Percentiles rank a stretch among this genome's conserved stretches.
Evolutionary conservation across 768 basidiomycete genomes (phyloP).

Genomic region (Trichaptum fuscoviolaceum): DNA sequence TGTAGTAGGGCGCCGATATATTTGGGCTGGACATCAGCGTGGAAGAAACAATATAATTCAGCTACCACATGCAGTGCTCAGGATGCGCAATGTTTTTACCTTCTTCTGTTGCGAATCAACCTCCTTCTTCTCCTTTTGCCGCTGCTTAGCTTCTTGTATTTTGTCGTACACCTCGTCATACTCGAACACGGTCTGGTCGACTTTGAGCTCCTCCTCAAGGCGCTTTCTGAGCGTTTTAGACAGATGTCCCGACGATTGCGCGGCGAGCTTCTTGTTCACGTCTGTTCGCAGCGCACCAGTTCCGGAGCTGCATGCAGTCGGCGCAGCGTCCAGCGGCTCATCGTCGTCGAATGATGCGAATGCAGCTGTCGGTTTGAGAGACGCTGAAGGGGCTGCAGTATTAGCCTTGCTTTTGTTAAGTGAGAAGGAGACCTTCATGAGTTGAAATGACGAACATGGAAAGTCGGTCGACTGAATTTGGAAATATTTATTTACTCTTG

Average conservation of each 20-base stretch:
- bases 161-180: constrained; percentile 97
- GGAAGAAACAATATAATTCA: constrained; percentile 14
- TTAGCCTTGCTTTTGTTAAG: constrained; percentile 50
- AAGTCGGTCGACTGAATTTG: background rate
- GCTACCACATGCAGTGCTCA: background rate
- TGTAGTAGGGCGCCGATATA: constrained; percentile 79
- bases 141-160: constrained; percentile 83
- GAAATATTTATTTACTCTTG: background rate
- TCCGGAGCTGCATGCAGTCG: constrained; percentile 30
- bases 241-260: constrained; percentile 31
- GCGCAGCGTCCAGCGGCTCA: constrained; percentile 43
- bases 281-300: constrained; percentile 15
- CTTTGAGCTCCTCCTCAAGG: constrained; percentile 71
- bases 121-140: constrained; percentile 73
- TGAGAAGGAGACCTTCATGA: constrained; percentile 90
- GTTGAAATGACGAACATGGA: background rate
- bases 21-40: constrained; percentile 63
- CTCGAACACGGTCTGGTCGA: constrained; percentile 83
- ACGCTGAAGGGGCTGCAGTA: constrained; percentile 39
- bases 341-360: constrained; percentile 67
- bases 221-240: constrained; percentile 65
- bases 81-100: constrained; percentile 35
- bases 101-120: constrained; percentile 72
- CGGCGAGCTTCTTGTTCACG: constrained; percentile 50
- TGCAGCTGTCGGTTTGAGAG: constrained; percentile 54